phyloP scores from a whole-genome alignment of 2,329 filamentous ascomycete species.

The Ambrosiella beaveri region DNA sequence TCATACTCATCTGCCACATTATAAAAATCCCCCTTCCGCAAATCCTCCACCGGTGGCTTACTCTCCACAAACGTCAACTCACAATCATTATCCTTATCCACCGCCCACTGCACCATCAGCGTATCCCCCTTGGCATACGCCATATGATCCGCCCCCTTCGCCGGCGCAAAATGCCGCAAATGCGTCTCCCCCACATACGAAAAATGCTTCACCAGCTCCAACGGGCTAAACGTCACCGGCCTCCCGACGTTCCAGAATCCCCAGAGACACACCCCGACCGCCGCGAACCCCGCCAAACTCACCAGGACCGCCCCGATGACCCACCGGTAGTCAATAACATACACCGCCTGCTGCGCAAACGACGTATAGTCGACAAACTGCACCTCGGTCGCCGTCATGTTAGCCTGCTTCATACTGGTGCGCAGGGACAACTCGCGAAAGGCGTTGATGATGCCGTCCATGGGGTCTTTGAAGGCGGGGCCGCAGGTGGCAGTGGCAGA shows the following conservation, averaged over 20 bases:
- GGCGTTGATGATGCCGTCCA: slow-evolving; percentile 10
- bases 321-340: slow-evolving; percentile 12
- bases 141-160: slow-evolving; percentile 9
- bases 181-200: slow-evolving; percentile 9
- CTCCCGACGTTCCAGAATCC: slow-evolving; percentile 12
- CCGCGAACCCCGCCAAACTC: slow-evolving; percentile 5
- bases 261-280: slow-evolving; percentile 8
- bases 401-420: slow-evolving; percentile 6
- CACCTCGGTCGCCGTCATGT: neutral
- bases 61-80: slow-evolving; percentile 13
- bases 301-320: slow-evolving; percentile 8
- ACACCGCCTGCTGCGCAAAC: slow-evolving; percentile 10
- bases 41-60: slow-evolving; percentile 4
- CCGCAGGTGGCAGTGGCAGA: slow-evolving; percentile 1
- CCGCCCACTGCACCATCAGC: slow-evolving; percentile 11
- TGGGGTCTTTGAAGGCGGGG: slow-evolving; percentile 10
- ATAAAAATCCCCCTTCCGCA: slow-evolving; percentile 9
- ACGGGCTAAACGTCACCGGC: slow-evolving; percentile 10
- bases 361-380: slow-evolving; percentile 12
- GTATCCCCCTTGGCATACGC: slow-evolving; percentile 5
- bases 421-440: slow-evolving; percentile 10
- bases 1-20: slow-evolving; percentile 11
- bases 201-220: slow-evolving; percentile 12
- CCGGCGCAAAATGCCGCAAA: slow-evolving; percentile 10
- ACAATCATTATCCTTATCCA: slow-evolving; percentile 10